Percentiles rank a stretch among this genome's conserved stretches.
phyloP scores from a whole-genome alignment of 2,329 filamentous ascomycete species.

The Neonectria hederae region DNA sequence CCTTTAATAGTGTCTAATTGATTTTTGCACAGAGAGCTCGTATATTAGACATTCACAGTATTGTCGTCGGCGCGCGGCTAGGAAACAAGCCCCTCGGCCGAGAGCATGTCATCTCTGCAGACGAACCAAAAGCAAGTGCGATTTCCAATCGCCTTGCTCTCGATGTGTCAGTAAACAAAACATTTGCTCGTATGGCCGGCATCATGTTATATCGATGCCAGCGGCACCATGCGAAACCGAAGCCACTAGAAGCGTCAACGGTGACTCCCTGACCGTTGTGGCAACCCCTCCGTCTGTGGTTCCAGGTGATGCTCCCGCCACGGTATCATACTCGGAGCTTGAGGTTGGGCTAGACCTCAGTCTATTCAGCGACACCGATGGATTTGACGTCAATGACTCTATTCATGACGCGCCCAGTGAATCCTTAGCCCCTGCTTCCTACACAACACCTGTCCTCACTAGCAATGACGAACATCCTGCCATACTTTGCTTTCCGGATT shows the following conservation, averaged over 20 bases:
- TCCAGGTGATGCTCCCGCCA: not conserved
- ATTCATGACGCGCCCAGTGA: not conserved
- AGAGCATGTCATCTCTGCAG: constrained; percentile 6
- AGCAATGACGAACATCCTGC: not conserved
- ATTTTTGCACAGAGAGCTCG: not conserved
- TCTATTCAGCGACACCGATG: no score
- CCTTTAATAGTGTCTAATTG: not conserved
- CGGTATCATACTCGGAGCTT: not conserved
- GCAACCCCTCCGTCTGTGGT: not conserved
- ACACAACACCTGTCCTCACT: not conserved
- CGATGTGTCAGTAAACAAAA: not conserved
- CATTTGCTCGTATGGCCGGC: not conserved
- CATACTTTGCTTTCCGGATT: not conserved
- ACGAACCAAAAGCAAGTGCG: constrained; percentile 11
- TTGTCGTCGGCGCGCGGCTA: constrained; percentile 2
- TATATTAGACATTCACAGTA: constrained; percentile 4
- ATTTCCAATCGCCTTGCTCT: constrained; percentile 6
- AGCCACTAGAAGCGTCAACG: not conserved
- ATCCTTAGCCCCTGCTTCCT: not conserved
- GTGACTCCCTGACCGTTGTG: not conserved
- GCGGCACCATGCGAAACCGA: not conserved
- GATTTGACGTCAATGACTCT: not conserved
- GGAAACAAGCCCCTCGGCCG: not conserved
- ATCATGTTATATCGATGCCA: not conserved
- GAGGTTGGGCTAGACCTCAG: not conserved